Evolutionary conservation across 2,329 filamentous ascomycete genomes (phyloP).

Genomic region (Cladophialophora bantiana): DNA sequence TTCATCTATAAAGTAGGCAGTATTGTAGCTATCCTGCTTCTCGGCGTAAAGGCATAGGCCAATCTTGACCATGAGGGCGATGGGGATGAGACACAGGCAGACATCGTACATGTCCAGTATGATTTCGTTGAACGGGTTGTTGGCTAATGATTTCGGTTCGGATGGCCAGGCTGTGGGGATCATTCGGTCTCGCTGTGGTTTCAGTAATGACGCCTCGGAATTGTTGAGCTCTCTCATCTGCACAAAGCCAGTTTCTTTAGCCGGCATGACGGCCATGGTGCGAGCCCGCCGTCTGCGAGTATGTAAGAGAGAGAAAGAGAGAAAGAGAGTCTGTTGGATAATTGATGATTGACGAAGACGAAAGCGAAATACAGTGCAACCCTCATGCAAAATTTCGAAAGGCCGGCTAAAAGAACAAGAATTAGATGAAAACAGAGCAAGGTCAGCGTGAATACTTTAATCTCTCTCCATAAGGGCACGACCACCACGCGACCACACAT

Average conservation of each 20-base stretch:
- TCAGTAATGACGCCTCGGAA: not conserved
- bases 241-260: not conserved
- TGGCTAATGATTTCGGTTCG: not conserved
- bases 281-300: not conserved
- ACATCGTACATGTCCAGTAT: conserved; percentile 16
- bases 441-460: not conserved
- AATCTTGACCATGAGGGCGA: conserved; percentile 21
- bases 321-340: not conserved
- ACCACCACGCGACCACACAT: not conserved
- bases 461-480: not conserved
- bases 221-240: not conserved
- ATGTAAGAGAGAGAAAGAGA: not conserved
- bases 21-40: conserved; percentile 3
- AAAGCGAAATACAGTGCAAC: not conserved
- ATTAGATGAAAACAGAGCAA: not conserved
- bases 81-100: conserved; percentile 9
- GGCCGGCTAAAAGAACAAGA: not conserved
- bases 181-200: not conserved
- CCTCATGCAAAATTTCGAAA: not conserved
- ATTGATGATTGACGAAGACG: not conserved
- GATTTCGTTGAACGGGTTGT: not conserved
- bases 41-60: conserved; percentile 19
- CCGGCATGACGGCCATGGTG: not conserved
- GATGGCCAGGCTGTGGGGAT: not conserved
- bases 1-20: conserved; percentile 11